A percentile compares a stretch with the other conserved stretches of the same genome.
Conservation (phyloP, 2,329 filamentous ascomycete species). For the Pseudogymnoascus sp. region DNA sequence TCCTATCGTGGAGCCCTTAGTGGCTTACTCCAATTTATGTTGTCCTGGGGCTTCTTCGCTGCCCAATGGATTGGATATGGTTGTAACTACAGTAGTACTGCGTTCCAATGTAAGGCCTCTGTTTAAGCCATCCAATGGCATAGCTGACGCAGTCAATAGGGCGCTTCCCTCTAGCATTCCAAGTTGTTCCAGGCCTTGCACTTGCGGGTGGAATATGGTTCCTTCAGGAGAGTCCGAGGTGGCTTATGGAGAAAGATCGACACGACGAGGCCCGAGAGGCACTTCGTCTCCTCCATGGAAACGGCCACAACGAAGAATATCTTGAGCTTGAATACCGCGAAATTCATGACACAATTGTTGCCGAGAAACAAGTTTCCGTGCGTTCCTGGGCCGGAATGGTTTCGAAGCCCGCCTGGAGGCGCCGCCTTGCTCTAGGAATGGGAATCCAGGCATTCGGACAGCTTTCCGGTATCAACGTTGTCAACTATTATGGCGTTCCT, state of each 20-base stretch:
- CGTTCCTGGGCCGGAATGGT: slow-evolving; percentile 38
- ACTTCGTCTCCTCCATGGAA: slow-evolving; percentile 42
- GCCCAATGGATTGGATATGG: slow-evolving; percentile 24
- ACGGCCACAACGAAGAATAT: slow-evolving; percentile 40
- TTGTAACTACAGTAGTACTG: slow-evolving; percentile 8
- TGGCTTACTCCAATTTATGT: slow-evolving; percentile 24
- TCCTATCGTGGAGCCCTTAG: slow-evolving; percentile 20
- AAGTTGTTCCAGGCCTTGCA: slow-evolving; percentile 45
- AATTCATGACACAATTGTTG: slow-evolving; percentile 50
- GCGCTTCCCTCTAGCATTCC: slow-evolving; percentile 50
- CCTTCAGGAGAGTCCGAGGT: slow-evolving; percentile 47
- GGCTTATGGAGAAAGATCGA: slow-evolving; percentile 44
- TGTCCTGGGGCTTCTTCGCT: slow-evolving; percentile 24
- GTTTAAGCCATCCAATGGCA: slow-evolving; percentile 23
- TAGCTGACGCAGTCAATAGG: slow-evolving; percentile 34
- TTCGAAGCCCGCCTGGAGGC: slow-evolving; percentile 37
- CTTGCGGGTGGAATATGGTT: slow-evolving; percentile 49
- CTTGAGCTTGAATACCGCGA: slow-evolving; percentile 50
- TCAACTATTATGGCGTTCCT: slow-evolving; percentile 35
- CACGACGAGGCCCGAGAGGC: slow-evolving; percentile 44
- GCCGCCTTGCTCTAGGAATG: slow-evolving; percentile 39
- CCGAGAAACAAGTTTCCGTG: slow-evolving; percentile 40
- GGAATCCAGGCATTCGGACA: slow-evolving; percentile 43
- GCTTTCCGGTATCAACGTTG: slow-evolving; percentile 40
- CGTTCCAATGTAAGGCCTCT: not conserved